Evolutionary conservation across 352 stramenopile species (phyloP), one percentile per base, ranked within the genome.

Genomic region (Pythium guiyangense): DNA sequence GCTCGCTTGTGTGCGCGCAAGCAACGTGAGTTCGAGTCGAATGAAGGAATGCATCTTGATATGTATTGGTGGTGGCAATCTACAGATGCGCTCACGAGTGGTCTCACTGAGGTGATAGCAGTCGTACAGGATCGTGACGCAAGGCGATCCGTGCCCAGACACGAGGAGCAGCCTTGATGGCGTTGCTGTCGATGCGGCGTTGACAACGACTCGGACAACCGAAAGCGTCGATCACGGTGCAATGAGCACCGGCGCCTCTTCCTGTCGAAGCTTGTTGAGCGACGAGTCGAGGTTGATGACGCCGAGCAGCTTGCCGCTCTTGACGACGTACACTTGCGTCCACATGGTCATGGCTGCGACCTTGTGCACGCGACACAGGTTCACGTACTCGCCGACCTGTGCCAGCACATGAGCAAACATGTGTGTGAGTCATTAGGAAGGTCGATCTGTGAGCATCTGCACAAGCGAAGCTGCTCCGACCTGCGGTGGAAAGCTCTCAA

Each of bases 281-380:
- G 75, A 87, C 10, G 69, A 70, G 40, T 87, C 77, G 29, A 92
- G 64, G 47, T 91, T 85, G 54, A 93, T 66, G 17, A 86, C 75
- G 9, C 79, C 79, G 2, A 89, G 58, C 4, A 92, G 57, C 45
- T 83, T 78, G 62, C 84, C 79, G 52, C 77, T 60, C 57, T 88
- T 88, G 34, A 84, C 73, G 26, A 92, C 84, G 57, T 90, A 92
- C 17, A 93, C 79, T 48, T 93, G 79, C 14, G 81, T 90, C 84
- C 81, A 91, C 61, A 90, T 87, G 40, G 77, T 86, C 59, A 91
- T 88, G n/a, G 79, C 74, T 8, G 84, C 79, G 44, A 89, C 66
- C 31, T 88, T 85, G 68, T 91, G 82, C 17, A 93, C 74, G 15
- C 71, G 74, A 48, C 73, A 84, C 20, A 93, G 61, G 40, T 89